A percentile compares a stretch with the other conserved stretches of the same genome.
phyloP scores from a whole-genome alignment of 2,329 filamentous ascomycete genomes.

The Scedosporium apiospermum region DNA sequence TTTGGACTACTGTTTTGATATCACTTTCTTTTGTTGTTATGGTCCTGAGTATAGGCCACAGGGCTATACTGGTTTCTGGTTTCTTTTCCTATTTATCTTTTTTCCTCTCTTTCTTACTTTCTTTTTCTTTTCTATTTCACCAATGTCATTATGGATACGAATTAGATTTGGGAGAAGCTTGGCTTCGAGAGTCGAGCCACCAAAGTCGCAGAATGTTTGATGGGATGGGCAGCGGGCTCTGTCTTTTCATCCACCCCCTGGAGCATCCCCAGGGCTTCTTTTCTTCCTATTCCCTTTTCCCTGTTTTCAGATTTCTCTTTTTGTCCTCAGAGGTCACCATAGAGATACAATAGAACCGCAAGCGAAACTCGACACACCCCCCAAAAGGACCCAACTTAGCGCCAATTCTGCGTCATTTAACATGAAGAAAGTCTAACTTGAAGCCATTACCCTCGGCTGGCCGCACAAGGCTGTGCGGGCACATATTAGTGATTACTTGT shows the following conservation, averaged over 20 bases:
- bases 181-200: not conserved
- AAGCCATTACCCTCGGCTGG: too few species aligned
- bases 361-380: not conserved
- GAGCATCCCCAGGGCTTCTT: not conserved
- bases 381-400: not conserved
- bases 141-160: not conserved
- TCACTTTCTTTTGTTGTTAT: not conserved
- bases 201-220: not conserved
- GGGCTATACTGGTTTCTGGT: not conserved
- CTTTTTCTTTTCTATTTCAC: not conserved
- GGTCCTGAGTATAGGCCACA: too few species aligned
- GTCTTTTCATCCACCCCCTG: not conserved
- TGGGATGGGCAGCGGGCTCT: not conserved
- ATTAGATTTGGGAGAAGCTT: not conserved
- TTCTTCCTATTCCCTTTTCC: not conserved
- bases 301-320: not conserved
- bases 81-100: not conserved
- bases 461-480: too few species aligned
- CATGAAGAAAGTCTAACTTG: too few species aligned
- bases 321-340: not conserved
- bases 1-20: not conserved
- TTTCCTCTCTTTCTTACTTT: not conserved
- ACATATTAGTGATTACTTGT: too few species aligned
- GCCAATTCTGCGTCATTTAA: too few species aligned
- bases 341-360: not conserved